These are phyloP conservation scores for Rhododendron ovatum DNA, from an alignment of 148 eudicot species.

Conservation along the genomic window DNA sequence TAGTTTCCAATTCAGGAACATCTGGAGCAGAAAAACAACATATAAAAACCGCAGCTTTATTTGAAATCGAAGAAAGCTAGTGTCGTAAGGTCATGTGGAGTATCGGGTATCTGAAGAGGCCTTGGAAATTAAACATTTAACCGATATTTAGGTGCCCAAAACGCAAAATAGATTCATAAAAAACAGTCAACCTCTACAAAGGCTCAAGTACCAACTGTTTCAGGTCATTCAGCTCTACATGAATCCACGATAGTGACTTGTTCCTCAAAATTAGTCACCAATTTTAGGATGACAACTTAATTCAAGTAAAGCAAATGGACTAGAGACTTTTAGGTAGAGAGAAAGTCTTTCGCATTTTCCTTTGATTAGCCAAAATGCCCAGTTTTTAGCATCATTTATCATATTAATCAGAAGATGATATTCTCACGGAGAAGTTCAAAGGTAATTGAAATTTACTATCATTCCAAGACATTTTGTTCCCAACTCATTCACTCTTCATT, in stretches of 20 bases:
- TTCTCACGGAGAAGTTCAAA: neutral
- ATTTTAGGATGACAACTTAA: neutral
- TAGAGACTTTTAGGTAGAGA: neutral
- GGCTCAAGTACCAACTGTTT: neutral
- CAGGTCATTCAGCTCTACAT: conserved; percentile 2
- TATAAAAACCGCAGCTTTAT: neutral
- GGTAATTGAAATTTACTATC: neutral
- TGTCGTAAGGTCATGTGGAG: neutral
- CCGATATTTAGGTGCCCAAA: neutral
- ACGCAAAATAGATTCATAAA: neutral
- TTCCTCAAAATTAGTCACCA: neutral
- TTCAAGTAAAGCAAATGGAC: neutral
- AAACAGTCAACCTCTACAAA: neutral
- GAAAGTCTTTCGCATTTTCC: neutral
- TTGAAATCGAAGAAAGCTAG: neutral
- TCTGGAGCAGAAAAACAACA: conserved; percentile 9
- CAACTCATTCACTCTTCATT: neutral
- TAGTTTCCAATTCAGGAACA: conserved; percentile 17
- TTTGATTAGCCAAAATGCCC: neutral
- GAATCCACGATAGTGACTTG: neutral
- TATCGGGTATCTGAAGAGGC: neutral
- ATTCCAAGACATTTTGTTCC: neutral
- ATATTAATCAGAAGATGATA: neutral
- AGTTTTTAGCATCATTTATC: neutral
- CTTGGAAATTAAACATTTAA: neutral